A percentile compares a stretch with the other conserved stretches of the same genome.
Evolutionary conservation across 371 early-diverging fungal genomes (phyloP).

Genomic region (Mucor racemosus): DNA sequence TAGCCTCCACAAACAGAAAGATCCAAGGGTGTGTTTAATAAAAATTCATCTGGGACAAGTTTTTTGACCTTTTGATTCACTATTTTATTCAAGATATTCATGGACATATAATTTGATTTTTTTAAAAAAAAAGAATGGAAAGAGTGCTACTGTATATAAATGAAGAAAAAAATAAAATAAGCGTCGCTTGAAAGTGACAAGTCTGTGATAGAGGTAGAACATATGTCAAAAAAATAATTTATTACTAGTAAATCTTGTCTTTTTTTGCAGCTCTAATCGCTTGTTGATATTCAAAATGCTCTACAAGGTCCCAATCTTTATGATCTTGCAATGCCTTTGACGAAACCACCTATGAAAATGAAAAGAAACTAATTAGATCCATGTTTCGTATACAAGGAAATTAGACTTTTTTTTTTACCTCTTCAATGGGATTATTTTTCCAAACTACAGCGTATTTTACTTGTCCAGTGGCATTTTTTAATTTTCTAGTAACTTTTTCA

Average conservation of each 20-base stretch:
- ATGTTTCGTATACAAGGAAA: background rate
- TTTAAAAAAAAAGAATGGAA: background rate
- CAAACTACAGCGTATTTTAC: constrained; percentile 20
- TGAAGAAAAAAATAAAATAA: background rate
- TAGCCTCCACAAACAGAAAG: background rate
- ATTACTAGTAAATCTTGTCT: background rate
- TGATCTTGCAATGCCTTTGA: constrained; percentile 25
- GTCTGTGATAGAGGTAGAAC: background rate
- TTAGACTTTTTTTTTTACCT: constrained; percentile 1
- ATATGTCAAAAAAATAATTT: background rate
- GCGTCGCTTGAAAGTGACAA: background rate
- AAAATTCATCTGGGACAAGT: background rate
- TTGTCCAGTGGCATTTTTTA: constrained; percentile 15
- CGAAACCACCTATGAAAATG: constrained; percentile 10
- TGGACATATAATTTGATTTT: background rate
- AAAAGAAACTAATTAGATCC: background rate
- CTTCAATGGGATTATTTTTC: background rate
- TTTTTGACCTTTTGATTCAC: background rate
- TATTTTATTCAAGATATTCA: background rate
- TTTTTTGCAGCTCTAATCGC: background rate
- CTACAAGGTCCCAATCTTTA: constrained; percentile 24
- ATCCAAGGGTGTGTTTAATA: background rate
- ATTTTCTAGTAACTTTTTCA: constrained; percentile 11
- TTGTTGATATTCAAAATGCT: constrained; percentile 23
- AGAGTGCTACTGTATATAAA: background rate